Evolutionary conservation across 208 protist species (phyloP), one percentile per base, ranked within the genome.

Genomic region (Leishmania martiniquensis): DNA sequence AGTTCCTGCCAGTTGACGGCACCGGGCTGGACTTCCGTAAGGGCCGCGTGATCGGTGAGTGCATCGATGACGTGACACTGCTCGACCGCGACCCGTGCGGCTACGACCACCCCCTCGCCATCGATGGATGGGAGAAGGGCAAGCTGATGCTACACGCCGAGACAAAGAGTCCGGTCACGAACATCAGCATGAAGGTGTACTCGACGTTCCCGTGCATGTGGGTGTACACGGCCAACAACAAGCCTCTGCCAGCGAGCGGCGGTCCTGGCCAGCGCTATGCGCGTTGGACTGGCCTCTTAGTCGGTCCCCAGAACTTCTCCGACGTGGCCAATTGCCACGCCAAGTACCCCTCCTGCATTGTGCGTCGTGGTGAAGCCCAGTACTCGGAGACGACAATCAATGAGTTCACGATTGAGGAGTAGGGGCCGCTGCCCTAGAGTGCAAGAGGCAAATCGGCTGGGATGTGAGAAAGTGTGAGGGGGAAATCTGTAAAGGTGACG

Each of bases 201-300:
- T 90, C 89, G 34, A 93, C 88, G 51, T 93, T 87, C 54, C 89
- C 89, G 52, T 76, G 54, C 49, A 78, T 92, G 55, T 88, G 87
- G 83, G 91, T 95, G 55, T 95, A 95, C 86, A 87, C 91, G 32
- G 87, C 89, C 22, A 95, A 91, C 69, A 85, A 88, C 83, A 81
- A 91, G 34, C 75, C 78, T 32, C 82, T 82, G 59, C 75, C 87
- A 4, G 83, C 80, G 59, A 86, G 66, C 37, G 89, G 87, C 37
- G 77, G 72, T 7, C 76, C 66, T 20, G 89, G 89, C 1, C 79
- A 95, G 79, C 85, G 89, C 39, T 91, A 86, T 73, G 76, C 66
- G 25, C 85, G 86, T 42, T 86, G 88, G 82, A 84, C 60, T 13
- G 70, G 80, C 1, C 47, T 91, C 37, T 81, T 85, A 70, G 74